phyloP scores from a whole-genome alignment of 1,284 basidiomycete species.

The Clitocybe nebularis region DNA sequence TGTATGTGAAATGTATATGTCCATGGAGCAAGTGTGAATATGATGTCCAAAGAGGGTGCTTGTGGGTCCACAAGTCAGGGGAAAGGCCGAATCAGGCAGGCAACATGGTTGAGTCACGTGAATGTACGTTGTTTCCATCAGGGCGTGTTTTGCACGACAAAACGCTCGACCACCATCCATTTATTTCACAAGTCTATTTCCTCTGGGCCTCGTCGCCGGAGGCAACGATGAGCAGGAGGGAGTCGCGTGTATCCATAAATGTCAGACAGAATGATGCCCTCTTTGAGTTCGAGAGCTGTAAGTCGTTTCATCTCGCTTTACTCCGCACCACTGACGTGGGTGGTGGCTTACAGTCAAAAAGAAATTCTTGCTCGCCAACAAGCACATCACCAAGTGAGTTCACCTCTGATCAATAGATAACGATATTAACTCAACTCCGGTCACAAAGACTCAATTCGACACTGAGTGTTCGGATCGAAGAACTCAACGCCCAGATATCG shows the following conservation, averaged over 20 bases:
- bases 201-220: constrained; percentile 27
- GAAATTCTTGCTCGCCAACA: constrained; percentile 84
- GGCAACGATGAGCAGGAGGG: constrained; percentile 72
- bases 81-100: constrained; percentile 12
- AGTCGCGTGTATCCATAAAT: constrained; percentile 67
- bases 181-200: constrained; percentile 12
- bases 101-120: constrained; percentile 15
- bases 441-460: constrained; percentile 70
- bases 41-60: not conserved
- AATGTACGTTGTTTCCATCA: constrained; percentile 13
- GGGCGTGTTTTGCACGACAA: constrained; percentile 15
- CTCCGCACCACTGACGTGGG: constrained; percentile 20
- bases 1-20: constrained; percentile 3
- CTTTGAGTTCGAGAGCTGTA: constrained; percentile 79
- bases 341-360: constrained; percentile 69
- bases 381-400: constrained; percentile 79
- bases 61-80: constrained; percentile 12
- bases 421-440: constrained; percentile 7
- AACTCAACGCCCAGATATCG: constrained; percentile 77
- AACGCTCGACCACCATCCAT: constrained; percentile 11
- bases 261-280: constrained; percentile 72
- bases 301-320: constrained; percentile 27
- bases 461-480: constrained; percentile 75
- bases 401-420: constrained; percentile 6
- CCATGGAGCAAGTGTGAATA: not conserved